Percentiles rank a stretch among this genome's conserved stretches.
These are phyloP conservation scores for Fusarium secorum DNA, from an alignment of 2,329 filamentous ascomycete species.

Conservation along the genomic window DNA sequence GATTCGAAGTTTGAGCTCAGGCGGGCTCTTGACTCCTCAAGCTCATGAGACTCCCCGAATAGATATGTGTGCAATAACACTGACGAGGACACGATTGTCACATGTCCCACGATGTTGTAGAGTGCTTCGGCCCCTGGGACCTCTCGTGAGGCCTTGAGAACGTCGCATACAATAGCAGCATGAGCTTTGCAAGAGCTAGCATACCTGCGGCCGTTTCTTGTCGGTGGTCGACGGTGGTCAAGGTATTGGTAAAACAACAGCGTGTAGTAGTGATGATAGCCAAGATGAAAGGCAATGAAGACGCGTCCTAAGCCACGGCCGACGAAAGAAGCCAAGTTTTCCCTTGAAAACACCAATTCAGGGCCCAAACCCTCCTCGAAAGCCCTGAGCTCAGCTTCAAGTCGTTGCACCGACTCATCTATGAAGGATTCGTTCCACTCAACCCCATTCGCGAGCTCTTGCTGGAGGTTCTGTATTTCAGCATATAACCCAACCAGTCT, in stretches of 20 bases:
- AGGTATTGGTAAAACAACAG: conserved; percentile 48
- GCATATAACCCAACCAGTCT: conserved; percentile 44
- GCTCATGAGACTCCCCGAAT: conserved; percentile 45
- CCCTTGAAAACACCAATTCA: conserved; percentile 31
- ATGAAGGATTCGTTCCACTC: conserved; percentile 44
- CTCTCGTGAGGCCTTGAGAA: conserved; percentile 41
- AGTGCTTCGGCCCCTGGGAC: conserved; percentile 39
- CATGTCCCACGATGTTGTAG: conserved; percentile 48
- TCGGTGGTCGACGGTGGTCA: conserved; percentile 42
- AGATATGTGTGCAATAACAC: conserved; percentile 47
- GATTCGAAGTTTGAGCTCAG: conserved; percentile 46
- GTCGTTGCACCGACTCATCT: conserved; percentile 30
- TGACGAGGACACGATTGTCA: conserved; percentile 48
- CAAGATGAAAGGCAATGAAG: conserved; percentile 48
- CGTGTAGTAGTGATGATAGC: conserved; percentile 47
- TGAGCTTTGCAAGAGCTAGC: conserved; percentile 44
- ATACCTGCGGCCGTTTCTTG: conserved; percentile 42
- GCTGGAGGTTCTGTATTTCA: conserved; percentile 46
- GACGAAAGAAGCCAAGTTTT: conserved; percentile 41
- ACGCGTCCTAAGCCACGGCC: conserved; percentile 41
- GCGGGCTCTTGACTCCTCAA: conserved; percentile 35
- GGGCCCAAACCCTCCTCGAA: conserved; percentile 39
- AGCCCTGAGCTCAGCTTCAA: conserved; percentile 32
- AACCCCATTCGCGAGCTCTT: conserved; percentile 38
- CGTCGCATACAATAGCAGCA: conserved; percentile 43